Evolutionary conservation across 2,329 filamentous ascomycete genomes (phyloP), one percentile per base, ranked within the genome.

Genomic region (Pezizomycotina sp.): DNA sequence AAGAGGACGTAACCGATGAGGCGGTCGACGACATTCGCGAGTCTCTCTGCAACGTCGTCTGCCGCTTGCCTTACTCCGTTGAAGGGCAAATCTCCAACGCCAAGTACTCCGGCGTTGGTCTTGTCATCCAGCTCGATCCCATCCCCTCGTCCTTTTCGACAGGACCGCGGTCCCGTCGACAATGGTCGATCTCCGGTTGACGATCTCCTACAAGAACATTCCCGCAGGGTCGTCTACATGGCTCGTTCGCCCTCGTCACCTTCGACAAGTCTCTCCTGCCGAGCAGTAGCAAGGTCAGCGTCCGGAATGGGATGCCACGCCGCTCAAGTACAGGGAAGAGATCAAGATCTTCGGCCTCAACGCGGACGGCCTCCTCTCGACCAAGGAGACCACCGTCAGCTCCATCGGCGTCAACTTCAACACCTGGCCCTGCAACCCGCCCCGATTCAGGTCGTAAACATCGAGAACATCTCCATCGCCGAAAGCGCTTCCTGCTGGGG

Each of bases 181-280:
- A 16, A 52, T 52, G 50, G 42, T 52, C 14, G 50, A 52, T 41
- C 51, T 52, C 24, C 49, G 50, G 14, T 44, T 52, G n/a, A 52
- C 50, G 6, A 38, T 52, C 6, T 47, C 47, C 6, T 51, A 52
- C 32, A 52, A 51, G 34, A 49, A 48, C 24, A 48, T 51, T 20
- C 45, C 50, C 19, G 50, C 49, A 43, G 44, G n/a, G 49, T 52
- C 3, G 49, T 52, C 19, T 49, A 52, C 34, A 44, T 52, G 36
- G 48, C 49, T 42, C 47, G 12, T 51, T 52, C 34, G 45, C 49
- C 7, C 45, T 52, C 4, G 48, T 52, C 8, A 51, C 50, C 3
- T 52, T 52, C 13, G 49, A 51, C 31, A 48, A 43, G 31, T 34
- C 27, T 4, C 36, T 49, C 12, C 38, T 52, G 6, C 49, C 50